Evolutionary conservation across 768 basidiomycete genomes (phyloP), one percentile per base, ranked within the genome.

Genomic region (Rhodosporidiobolus odoratus): DNA sequence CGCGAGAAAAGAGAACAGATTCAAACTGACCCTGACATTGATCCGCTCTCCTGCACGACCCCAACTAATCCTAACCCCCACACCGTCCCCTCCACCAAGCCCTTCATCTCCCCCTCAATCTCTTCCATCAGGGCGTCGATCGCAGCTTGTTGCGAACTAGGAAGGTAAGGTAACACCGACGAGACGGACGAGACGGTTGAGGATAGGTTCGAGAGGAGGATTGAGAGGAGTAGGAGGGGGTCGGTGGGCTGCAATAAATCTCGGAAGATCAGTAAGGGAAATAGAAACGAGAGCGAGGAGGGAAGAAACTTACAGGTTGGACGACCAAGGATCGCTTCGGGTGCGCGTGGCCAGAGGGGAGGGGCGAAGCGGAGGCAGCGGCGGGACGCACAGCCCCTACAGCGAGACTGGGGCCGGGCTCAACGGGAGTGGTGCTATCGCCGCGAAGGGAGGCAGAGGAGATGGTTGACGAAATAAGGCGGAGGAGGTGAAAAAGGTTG

Each of bases 101-200:
- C 32, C 17, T 27, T 9, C 58, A 50, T 41, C 23, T 66, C 65
- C 48, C 57, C 65, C 59, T 38, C 32, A 10, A 60, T 6, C 13
- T 66, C 65, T 30, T 25, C 32, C 21, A 66, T 17, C n/a, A 66
- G 27, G 1, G 65, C 65, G 37, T 53, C 58, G 30, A 66, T 34
- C 17, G 65, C 9, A 23, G 38, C 57, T 23, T 60, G 65, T 17
- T 58, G 16, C 4, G 27, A 12, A 2, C 35, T 45, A 4, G 65
- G 21, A 30, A 66, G 15, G 17, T 21, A 13, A 21, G 37, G n/a
- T 12, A 66, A 15, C 34, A 50, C n/a, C 7, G 34, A 27, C 7
- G 37, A 32, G 12, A 58, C 65, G 27, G 59, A 21, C 10, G 4
- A 10, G 19, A 66, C 35, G 17, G 48, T 59, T 16, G 48, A 41